A percentile compares a stretch with the other conserved stretches of the same genome.
Evolutionary conservation across 495 filamentous ascomycete genomes (phyloP).

Genomic region (Cercophora scortea): DNA sequence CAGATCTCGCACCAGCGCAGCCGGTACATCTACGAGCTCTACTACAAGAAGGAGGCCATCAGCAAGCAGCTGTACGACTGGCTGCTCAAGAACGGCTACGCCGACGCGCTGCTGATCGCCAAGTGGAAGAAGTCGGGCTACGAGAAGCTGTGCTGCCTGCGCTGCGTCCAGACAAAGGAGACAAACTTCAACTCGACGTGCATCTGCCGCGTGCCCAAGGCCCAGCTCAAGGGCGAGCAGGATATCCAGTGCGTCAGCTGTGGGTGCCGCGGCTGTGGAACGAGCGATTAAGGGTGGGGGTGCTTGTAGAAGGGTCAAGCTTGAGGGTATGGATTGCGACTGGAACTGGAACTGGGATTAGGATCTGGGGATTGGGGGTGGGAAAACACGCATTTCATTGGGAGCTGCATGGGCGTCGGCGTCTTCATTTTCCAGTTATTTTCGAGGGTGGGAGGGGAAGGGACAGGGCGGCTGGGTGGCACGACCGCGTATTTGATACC

Average conservation of each 20-base stretch:
- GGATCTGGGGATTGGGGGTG: background rate
- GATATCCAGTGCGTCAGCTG: constrained; percentile 92
- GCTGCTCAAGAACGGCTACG: constrained; percentile 94
- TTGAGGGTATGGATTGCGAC: too few relatives aligned
- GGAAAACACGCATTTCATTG: background rate
- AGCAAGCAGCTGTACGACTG: constrained; percentile 86
- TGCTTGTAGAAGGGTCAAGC: too few relatives aligned
- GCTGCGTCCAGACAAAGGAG: constrained; percentile 97
- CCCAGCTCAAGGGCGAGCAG: constrained; percentile 84
- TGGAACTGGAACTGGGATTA: background rate
- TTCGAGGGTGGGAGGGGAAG: background rate
- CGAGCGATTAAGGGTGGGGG: constrained; percentile 57
- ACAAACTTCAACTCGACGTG: constrained; percentile 98
- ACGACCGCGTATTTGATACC: too few relatives aligned
- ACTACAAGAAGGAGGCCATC: constrained; percentile 97
- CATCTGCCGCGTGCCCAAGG: constrained; percentile 92
- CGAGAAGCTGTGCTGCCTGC: constrained; percentile 94
- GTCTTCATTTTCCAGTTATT: background rate
- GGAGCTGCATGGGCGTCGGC: background rate
- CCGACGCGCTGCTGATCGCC: constrained; percentile 87
- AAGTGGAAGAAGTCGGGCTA: constrained; percentile 99
- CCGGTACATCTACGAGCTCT: constrained; percentile 94
- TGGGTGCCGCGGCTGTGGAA: constrained; percentile 86
- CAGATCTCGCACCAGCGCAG: constrained; percentile 92
- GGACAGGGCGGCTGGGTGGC: too few relatives aligned